Conservation (phyloP, 768 basidiomycete species). For the Mycena sanguinolenta region DNA sequence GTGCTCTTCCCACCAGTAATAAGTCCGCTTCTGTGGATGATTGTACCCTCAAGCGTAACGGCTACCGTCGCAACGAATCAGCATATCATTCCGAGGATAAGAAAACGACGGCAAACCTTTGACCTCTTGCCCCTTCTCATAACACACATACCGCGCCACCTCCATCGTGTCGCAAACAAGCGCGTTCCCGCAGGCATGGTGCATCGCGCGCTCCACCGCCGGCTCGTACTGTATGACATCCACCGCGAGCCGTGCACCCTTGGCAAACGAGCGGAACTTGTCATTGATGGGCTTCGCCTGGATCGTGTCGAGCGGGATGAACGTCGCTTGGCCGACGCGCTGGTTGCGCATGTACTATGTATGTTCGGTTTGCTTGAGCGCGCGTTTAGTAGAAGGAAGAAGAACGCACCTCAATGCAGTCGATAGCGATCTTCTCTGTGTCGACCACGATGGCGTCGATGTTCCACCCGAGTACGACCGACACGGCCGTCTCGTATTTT, state of each 20-base stretch:
- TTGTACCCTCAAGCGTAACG: constrained; percentile 95
- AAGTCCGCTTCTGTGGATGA: constrained; percentile 97
- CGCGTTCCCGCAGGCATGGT: constrained; percentile 95
- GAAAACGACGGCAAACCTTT: constrained; percentile 76
- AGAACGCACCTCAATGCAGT: constrained; percentile 90
- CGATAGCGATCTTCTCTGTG: constrained; percentile 96
- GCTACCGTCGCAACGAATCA: constrained; percentile 60
- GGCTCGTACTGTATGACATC: constrained; percentile 89
- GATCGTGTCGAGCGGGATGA: constrained; percentile 98
- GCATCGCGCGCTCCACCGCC: constrained; percentile 92
- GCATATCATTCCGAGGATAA: constrained; percentile 1
- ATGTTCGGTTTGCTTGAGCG: not conserved
- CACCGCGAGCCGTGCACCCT: constrained; percentile 87
- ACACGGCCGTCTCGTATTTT: constrained; percentile 93
- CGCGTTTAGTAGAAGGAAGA: not conserved
- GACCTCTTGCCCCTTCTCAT: constrained; percentile 95
- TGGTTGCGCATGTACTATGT: constrained; percentile 93
- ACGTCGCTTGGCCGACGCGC: constrained; percentile 95
- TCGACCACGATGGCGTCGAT: constrained; percentile 97
- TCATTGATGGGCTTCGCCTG: constrained; percentile 95
- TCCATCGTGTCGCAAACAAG: constrained; percentile 97
- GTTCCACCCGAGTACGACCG: constrained; percentile 93
- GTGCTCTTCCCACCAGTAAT: constrained; percentile 95
- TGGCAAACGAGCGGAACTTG: constrained; percentile 92
- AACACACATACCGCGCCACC: constrained; percentile 90